Evolutionary conservation across 2,329 filamentous ascomycete species (phyloP).

Genomic region (Paecilomyces sp.): DNA sequence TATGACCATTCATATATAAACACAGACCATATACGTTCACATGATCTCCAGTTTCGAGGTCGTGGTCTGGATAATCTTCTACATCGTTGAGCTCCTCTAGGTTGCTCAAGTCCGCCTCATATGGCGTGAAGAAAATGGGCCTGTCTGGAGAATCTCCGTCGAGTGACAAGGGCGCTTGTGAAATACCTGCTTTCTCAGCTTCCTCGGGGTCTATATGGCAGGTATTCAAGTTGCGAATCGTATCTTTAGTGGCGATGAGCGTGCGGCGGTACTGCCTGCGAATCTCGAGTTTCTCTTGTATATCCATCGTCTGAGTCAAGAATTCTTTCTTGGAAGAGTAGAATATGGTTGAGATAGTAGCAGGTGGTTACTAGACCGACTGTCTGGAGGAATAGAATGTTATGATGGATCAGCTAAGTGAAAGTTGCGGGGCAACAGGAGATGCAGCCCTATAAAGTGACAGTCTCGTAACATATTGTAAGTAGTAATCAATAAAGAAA

Average conservation of each 20-base stretch:
- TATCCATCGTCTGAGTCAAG: not conserved
- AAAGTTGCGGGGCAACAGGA: no score
- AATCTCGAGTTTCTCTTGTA: not conserved
- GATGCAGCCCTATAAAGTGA: no score
- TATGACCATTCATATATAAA: not conserved
- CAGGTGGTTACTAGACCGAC: no score
- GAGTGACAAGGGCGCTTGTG: not conserved
- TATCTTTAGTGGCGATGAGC: not conserved
- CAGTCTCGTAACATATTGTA: no score
- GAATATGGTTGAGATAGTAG: no score
- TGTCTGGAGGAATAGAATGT: no score
- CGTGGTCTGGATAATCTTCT: not conserved
- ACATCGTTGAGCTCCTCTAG: not conserved
- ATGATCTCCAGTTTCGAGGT: not conserved
- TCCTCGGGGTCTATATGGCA: not conserved
- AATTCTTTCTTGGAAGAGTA: no score
- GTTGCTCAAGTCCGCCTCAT: not conserved
- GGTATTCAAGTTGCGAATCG: not conserved
- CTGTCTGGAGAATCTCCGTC: not conserved
- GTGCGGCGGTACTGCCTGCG: not conserved
- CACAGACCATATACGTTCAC: not conserved
- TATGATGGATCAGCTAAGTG: no score
- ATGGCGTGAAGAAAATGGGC: not conserved
- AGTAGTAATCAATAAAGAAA: no score
- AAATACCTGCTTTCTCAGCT: not conserved